phyloP scores from a whole-genome alignment of 345 rosid species.

The Nephelium lappaceum region DNA sequence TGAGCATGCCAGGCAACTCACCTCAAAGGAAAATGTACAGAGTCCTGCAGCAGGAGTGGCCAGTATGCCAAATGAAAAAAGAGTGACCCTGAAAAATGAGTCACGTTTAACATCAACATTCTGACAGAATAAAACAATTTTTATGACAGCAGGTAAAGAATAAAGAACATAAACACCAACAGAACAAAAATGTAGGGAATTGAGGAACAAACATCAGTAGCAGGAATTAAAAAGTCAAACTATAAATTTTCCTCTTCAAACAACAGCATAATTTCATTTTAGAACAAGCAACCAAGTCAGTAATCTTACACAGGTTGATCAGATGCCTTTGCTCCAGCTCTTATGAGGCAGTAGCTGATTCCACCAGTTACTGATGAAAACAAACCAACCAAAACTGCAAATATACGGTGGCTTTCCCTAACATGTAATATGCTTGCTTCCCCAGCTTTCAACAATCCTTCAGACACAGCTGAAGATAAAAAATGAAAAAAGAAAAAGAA shows the following conservation, averaged over 20 bases:
- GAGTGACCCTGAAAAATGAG: slow-evolving; percentile 61
- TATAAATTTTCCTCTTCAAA: neutral
- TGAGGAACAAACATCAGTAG: neutral
- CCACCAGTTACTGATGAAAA: slow-evolving; percentile 84
- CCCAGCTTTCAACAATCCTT: slow-evolving; percentile 32
- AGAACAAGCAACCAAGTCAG: slow-evolving; percentile 5
- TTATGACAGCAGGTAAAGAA: neutral
- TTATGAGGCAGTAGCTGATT: slow-evolving; percentile 74
- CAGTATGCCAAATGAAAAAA: slow-evolving; percentile 73
- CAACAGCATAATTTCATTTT: neutral
- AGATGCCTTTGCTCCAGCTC: slow-evolving; percentile 80
- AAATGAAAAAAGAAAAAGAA: neutral
- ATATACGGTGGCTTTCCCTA: slow-evolving; percentile 46
- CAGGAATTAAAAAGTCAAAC: neutral
- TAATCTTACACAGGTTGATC: slow-evolving; percentile 85
- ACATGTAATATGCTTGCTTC: slow-evolving; percentile 29
- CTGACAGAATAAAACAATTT: neutral
- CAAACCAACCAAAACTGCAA: slow-evolving; percentile 62
- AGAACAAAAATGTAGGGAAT: slow-evolving; percentile 5
- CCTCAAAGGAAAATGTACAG: slow-evolving; percentile 74
- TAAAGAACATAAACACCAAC: neutral
- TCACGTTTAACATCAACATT: slow-evolving; percentile 4
- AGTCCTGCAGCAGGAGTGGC: slow-evolving; percentile 78
- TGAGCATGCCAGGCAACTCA: slow-evolving; percentile 28
- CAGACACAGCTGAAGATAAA: slow-evolving; percentile 30